These are phyloP conservation scores for Angomonas deanei DNA, from an alignment of 208 protist species.

Conservation along the genomic window DNA sequence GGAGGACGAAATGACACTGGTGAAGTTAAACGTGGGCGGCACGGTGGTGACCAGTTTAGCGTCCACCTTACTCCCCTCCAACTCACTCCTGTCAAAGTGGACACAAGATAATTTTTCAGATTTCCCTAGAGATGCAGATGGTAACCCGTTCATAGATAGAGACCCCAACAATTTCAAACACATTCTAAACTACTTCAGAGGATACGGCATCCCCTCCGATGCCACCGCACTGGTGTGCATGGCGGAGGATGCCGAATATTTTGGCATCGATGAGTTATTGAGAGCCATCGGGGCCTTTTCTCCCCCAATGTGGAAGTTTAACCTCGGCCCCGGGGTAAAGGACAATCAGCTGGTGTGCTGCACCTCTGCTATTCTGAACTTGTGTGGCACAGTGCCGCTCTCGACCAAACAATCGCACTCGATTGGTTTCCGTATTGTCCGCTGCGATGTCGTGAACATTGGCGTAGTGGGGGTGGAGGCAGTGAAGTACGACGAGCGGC, in stretches of 20 bases:
- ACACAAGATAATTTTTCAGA: conserved; percentile 48
- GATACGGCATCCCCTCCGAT: conserved; percentile 66
- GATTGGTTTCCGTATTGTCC: conserved; percentile 66
- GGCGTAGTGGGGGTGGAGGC: conserved; percentile 53
- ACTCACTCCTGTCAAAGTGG: conserved; percentile 64
- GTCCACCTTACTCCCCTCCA: conserved; percentile 57
- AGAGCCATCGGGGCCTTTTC: conserved; percentile 43
- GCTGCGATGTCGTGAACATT: conserved; percentile 67
- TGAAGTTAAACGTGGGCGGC: conserved; percentile 67
- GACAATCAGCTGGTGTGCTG: conserved; percentile 51
- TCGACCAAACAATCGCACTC: conserved; percentile 32
- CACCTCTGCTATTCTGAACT: conserved; percentile 64
- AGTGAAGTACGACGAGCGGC: conserved; percentile 36
- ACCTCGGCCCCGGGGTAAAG: conserved; percentile 62
- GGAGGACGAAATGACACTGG: conserved; percentile 6
- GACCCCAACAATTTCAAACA: conserved; percentile 68
- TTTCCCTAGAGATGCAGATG: conserved; percentile 64
- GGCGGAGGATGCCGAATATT: conserved; percentile 71
- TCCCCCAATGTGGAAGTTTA: conserved; percentile 59
- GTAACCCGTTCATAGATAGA: conserved; percentile 81
- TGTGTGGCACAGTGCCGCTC: conserved; percentile 70
- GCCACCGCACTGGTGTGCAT: conserved; percentile 63
- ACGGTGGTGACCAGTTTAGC: conserved; percentile 56
- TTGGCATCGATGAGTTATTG: conserved; percentile 43
- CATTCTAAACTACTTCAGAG: conserved; percentile 82